These are phyloP conservation scores for Solanum arcanum DNA, from an alignment of 257 asterid genomes.

Conservation along the genomic window DNA sequence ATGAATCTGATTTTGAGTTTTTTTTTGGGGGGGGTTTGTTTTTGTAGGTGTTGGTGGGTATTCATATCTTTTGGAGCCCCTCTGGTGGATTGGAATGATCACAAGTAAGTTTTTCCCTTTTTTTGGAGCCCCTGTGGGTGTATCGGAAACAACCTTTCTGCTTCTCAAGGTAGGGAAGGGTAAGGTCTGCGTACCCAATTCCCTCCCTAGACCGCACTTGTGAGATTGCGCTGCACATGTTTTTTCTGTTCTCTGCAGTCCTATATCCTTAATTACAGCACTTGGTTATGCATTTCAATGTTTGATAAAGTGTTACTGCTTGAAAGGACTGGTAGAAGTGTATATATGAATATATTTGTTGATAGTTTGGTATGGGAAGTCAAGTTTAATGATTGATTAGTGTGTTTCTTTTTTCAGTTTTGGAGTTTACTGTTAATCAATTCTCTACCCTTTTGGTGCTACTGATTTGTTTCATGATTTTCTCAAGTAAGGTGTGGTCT, in stretches of 20 bases:
- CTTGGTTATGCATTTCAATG: neutral
- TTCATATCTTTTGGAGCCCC: conserved; percentile 79
- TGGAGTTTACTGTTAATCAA: neutral
- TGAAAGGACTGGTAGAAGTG: neutral
- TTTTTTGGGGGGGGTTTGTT: neutral
- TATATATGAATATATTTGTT: neutral
- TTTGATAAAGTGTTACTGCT: neutral
- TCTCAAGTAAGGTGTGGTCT: neutral
- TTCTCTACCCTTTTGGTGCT: neutral
- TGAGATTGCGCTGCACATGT: neutral
- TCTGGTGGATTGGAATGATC: conserved; percentile 86
- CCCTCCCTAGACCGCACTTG: neutral
- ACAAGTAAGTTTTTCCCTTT: conserved; percentile 39
- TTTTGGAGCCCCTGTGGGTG: neutral
- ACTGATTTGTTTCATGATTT: neutral
- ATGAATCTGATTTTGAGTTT: neutral
- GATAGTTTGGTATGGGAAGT: neutral
- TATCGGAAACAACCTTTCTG: neutral
- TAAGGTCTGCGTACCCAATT: neutral
- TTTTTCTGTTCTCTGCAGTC: neutral
- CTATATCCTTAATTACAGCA: neutral
- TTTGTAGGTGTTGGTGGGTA: conserved; percentile 67
- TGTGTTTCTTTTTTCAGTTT: neutral
- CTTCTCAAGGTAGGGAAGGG: neutral
- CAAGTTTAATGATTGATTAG: neutral